Percentiles rank a stretch among this genome's conserved stretches.
Conservation (phyloP, 768 basidiomycete genomes). For the Boletus pseudo-olivaceus region DNA sequence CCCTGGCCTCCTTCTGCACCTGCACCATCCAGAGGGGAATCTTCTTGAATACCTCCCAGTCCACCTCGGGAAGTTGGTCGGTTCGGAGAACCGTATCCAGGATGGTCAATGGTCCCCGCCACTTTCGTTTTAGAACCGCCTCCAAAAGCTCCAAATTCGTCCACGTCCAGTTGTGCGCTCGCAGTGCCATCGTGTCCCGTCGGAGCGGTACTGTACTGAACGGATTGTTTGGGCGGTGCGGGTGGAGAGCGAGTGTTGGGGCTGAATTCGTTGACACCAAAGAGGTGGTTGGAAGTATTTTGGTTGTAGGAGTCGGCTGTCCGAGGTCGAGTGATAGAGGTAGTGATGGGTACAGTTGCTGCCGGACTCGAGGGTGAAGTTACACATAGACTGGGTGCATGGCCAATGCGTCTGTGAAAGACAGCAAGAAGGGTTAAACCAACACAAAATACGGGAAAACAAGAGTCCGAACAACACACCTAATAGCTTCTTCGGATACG, state of each 20-base stretch:
- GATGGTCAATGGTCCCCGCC: conserved; percentile 25
- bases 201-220: conserved; percentile 31
- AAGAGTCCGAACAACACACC: conserved; percentile 21
- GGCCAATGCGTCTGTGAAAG: conserved; percentile 44
- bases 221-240: conserved; percentile 15
- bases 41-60: conserved; percentile 27
- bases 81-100: conserved; percentile 22
- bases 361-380: conserved; percentile 27
- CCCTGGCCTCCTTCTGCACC: conserved; percentile 4
- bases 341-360: conserved; percentile 29
- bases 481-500: conserved; percentile 70
- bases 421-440: not conserved
- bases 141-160: conserved; percentile 23
- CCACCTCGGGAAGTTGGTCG: conserved; percentile 16
- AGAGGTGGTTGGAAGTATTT: conserved; percentile 4
- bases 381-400: conserved; percentile 40
- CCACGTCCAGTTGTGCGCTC: conserved; percentile 9
- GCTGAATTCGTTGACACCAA: conserved; percentile 7
- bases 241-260: conserved; percentile 4
- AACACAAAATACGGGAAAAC: not conserved
- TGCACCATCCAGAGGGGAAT: not conserved
- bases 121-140: conserved; percentile 5
- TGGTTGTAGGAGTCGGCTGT: conserved; percentile 20
- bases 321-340: conserved; percentile 18
- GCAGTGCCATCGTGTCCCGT: conserved; percentile 17